Base-by-base conservation (phyloP, 176 grass and related monocot species). In the Paspalum vaginatum region DNA sequence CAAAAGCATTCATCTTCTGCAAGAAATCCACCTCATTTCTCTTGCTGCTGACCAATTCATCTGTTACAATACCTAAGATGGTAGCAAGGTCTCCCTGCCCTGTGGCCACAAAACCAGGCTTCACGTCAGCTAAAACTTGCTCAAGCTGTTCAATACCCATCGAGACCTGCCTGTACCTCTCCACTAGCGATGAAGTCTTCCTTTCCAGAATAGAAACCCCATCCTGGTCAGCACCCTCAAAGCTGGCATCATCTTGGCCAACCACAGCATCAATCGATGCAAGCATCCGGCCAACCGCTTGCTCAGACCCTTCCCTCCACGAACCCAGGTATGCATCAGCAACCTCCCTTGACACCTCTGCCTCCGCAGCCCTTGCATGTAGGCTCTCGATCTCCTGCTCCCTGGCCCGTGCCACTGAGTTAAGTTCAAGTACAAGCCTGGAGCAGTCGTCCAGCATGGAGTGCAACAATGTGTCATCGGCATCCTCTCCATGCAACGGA, bases 401-500 rank as follows among this genome's bases (percentile, higher is more conserved):
- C 82, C 88, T 97, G 9, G 74, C 67, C 42, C 68, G 65, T 9
- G 54, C 38, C 43, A 76, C 69, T 43, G 73, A 86, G 81, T 89
- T 91, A 68, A 95, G 85, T 78, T 93, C 63, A 78, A 87, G 78
- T 12, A 87, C 78, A 53, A 91, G 81, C 76, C 85, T 93, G 22
- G 88, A 91, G 78, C 96, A 98, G 87, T 95, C 96, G 51, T 88
- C 78, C 76, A 98, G 76, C 92, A 98, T 86, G 1, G 54, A 83
- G 76, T 95, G 88, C 58, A 98, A 75, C 0, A 41, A 88, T 26
- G 77, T 81, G 26, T 90, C 79, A 54, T 88, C 77, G 24, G 87
- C 11, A 22, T 81, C 85, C 46, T 85, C 88, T 65, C 50, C 78
- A 14, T 70, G 84, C 66, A 64, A 86, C 21, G 78, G 48, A 56